Evolutionary conservation across 495 filamentous ascomycete genomes (phyloP).

Genomic region (Immersiella caudata): DNA sequence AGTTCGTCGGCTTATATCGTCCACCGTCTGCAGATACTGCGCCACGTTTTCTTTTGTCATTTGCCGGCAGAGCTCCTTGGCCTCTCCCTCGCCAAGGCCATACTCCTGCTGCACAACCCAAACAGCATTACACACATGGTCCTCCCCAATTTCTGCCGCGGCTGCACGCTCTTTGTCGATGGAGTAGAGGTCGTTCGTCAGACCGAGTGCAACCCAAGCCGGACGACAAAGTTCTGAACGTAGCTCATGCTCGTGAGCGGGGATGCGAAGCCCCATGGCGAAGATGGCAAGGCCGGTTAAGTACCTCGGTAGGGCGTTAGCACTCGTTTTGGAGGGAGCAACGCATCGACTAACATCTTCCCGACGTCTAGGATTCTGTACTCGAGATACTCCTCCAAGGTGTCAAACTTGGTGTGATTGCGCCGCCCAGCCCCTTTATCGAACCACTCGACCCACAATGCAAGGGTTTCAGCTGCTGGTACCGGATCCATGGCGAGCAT

Average conservation of each 20-base stretch:
- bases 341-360: not conserved
- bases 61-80: slow-evolving; percentile 27
- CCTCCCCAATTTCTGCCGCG: slow-evolving; percentile 24
- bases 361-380: slow-evolving; percentile 23
- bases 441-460: slow-evolving; percentile 30
- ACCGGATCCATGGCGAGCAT: slow-evolving; percentile 33
- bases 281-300: slow-evolving; percentile 5
- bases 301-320: slow-evolving; percentile 3
- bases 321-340: not conserved
- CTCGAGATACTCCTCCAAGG: slow-evolving; percentile 26
- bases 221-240: slow-evolving; percentile 30
- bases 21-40: not conserved
- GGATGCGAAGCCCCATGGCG: slow-evolving; percentile 22
- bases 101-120: slow-evolving; percentile 42
- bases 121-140: slow-evolving; percentile 40
- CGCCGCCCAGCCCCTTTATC: slow-evolving; percentile 20
- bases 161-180: slow-evolving; percentile 37
- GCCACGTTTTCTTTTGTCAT: slow-evolving; percentile 7
- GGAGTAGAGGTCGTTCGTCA: slow-evolving; percentile 42
- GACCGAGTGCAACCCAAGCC: slow-evolving; percentile 29
- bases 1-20: not conserved
- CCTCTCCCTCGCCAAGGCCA: slow-evolving; percentile 29
- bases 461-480: slow-evolving; percentile 26
- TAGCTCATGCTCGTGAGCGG: slow-evolving; percentile 8
- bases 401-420: slow-evolving; percentile 16